Evolutionary conservation across 345 rosid genomes (phyloP).

Genomic region (Hypericum androsaemum): DNA sequence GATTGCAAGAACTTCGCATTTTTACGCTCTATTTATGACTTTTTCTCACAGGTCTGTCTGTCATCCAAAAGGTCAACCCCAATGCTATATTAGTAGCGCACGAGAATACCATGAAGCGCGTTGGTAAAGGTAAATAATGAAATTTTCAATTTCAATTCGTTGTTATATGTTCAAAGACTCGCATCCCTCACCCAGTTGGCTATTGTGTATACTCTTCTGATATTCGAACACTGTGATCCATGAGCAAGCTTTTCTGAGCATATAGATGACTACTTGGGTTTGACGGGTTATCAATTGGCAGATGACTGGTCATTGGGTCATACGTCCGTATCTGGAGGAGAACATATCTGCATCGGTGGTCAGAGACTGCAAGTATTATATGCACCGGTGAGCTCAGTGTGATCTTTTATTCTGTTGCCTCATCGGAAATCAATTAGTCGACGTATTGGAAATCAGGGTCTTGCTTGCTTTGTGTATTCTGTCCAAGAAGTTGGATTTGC

Average conservation of each 20-base stretch:
- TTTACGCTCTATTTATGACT: slow-evolving; percentile 12
- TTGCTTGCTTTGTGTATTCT: too few relatives aligned
- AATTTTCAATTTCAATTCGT: background rate
- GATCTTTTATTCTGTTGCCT: background rate
- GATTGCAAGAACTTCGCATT: background rate
- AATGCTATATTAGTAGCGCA: slow-evolving; percentile 63
- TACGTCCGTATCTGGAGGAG: slow-evolving; percentile 63
- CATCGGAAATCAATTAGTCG: too few relatives aligned
- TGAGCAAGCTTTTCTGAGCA: too few relatives aligned
- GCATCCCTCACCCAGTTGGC: background rate
- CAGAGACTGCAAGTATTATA: slow-evolving; percentile 50
- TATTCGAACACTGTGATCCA: too few relatives aligned
- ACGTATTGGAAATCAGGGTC: too few relatives aligned
- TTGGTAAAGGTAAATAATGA: slow-evolving; percentile 41
- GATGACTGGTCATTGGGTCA: slow-evolving; percentile 64
- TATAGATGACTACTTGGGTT: too few relatives aligned
- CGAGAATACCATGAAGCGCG: slow-evolving; percentile 56
- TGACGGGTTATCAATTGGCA: slow-evolving; percentile 13
- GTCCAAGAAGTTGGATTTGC: background rate
- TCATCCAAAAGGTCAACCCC: slow-evolving; percentile 61
- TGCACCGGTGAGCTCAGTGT: slow-evolving; percentile 50
- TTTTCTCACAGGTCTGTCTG: slow-evolving; percentile 60
- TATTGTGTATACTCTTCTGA: too few relatives aligned
- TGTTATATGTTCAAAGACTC: background rate
- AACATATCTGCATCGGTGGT: slow-evolving; percentile 69